phyloP scores from a whole-genome alignment of 495 filamentous ascomycete species.

The Daldinia grandis region DNA sequence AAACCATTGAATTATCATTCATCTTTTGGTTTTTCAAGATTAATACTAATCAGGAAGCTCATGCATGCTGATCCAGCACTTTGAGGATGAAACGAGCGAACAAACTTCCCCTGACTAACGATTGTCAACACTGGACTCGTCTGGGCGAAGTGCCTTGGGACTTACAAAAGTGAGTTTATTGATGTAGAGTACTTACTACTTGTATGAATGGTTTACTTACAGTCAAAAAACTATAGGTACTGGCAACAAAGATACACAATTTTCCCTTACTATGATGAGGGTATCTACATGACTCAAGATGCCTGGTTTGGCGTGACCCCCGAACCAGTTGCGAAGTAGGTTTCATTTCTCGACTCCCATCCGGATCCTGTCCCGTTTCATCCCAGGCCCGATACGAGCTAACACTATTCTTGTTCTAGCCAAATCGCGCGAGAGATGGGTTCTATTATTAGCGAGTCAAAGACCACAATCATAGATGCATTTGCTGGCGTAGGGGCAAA shows the following conservation, averaged over 20 bases:
- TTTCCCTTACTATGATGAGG: slow-evolving; percentile 82
- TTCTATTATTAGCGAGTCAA: slow-evolving; percentile 51
- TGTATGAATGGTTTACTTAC: background rate
- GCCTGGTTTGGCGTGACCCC: slow-evolving; percentile 97
- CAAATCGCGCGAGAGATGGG: slow-evolving; percentile 81
- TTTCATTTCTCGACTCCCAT: slow-evolving; percentile 20
- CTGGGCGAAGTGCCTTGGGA: slow-evolving; percentile 74
- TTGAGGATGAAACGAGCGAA: slow-evolving; percentile 43
- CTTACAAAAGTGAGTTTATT: slow-evolving; percentile 71
- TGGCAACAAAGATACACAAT: slow-evolving; percentile 86
- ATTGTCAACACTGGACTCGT: slow-evolving; percentile 71
- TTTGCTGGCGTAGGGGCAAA: slow-evolving; percentile 95
- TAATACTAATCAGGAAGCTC: slow-evolving; percentile 12
- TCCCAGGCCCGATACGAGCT: slow-evolving; percentile 26
- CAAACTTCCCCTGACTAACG: slow-evolving; percentile 55
- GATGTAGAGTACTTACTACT: background rate
- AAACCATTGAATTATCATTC: no score
- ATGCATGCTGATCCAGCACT: slow-evolving; percentile 9
- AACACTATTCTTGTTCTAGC: slow-evolving; percentile 51
- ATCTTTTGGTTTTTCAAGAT: background rate
- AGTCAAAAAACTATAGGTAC: slow-evolving; percentile 66
- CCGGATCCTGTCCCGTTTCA: slow-evolving; percentile 5
- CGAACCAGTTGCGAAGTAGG: slow-evolving; percentile 84
- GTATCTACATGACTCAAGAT: slow-evolving; percentile 87
- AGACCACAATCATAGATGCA: slow-evolving; percentile 75